These are phyloP conservation scores for Sugiyamaella boreocaroliniensis DNA, from an alignment of 805 yeast species.

Conservation along the genomic window DNA sequence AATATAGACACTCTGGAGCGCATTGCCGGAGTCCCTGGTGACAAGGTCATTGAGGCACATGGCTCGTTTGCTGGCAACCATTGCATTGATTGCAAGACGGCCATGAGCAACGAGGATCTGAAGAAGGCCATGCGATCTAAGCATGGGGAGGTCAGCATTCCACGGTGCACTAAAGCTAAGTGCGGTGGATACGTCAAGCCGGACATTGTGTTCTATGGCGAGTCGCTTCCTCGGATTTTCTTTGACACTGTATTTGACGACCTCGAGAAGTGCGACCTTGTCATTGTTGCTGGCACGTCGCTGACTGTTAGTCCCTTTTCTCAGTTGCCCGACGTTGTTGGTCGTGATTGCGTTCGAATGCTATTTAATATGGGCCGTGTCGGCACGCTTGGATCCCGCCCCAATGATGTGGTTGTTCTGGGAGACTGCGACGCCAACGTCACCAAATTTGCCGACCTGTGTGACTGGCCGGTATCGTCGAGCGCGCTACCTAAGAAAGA, in stretches of 20 bases:
- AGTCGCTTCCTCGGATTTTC: conserved; percentile 64
- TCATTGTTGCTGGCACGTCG: conserved; percentile 89
- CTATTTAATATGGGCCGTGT: conserved; percentile 70
- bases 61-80: conserved; percentile 85
- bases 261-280: conserved; percentile 50
- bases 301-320: conserved; percentile 90
- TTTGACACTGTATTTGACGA: conserved; percentile 64
- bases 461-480: conserved; percentile 55
- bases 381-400: conserved; percentile 57
- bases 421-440: conserved; percentile 66
- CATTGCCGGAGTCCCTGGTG: conserved; percentile 64
- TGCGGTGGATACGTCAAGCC: conserved; percentile 85
- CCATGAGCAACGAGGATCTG: conserved; percentile 42
- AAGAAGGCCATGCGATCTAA: conserved; percentile 18
- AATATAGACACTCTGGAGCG: conserved; percentile 90
- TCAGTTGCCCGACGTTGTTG: conserved; percentile 62
- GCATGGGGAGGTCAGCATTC: conserved; percentile 3
- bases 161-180: conserved; percentile 16
- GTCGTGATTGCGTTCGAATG: conserved; percentile 44
- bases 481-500: conserved; percentile 23
- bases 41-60: conserved; percentile 79
- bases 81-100: conserved; percentile 67
- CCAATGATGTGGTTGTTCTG: conserved; percentile 52
- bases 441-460: conserved; percentile 40
- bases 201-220: conserved; percentile 92